A percentile compares a stretch with the other conserved stretches of the same genome.
Evolutionary conservation across 208 protist genomes (phyloP).

Genomic region (Trypanosoma avium): DNA sequence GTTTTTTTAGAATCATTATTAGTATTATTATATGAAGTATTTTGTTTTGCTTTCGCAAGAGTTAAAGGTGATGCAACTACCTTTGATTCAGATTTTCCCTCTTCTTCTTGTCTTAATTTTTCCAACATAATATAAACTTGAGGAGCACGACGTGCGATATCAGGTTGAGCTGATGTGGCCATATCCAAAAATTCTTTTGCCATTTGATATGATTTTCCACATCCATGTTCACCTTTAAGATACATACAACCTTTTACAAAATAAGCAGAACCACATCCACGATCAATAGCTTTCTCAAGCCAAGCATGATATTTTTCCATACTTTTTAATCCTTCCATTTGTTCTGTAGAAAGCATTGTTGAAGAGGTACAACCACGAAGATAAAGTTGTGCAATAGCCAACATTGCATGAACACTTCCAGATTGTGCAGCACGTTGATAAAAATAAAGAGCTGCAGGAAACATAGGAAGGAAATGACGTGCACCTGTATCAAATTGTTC

Average conservation of each 20-base stretch:
- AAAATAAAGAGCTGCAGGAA: constrained; percentile 86
- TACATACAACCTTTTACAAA: constrained; percentile 87
- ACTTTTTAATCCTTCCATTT: constrained; percentile 62
- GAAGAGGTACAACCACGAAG: constrained; percentile 67
- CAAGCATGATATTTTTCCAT: constrained; percentile 81
- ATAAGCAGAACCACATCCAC: constrained; percentile 82
- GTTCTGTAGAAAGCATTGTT: constrained; percentile 69
- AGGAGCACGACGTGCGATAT: constrained; percentile 65
- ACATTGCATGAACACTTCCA: constrained; percentile 83
- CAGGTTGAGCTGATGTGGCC: constrained; percentile 50
- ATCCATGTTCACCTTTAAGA: constrained; percentile 82
- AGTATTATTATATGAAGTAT: not conserved
- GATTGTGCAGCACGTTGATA: constrained; percentile 86
- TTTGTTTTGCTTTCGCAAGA: not conserved
- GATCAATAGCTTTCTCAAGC: constrained; percentile 80
- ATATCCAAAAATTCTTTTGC: constrained; percentile 80
- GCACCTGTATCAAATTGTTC: constrained; percentile 86
- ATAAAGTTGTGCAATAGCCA: constrained; percentile 82
- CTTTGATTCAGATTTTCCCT: constrained; percentile 19
- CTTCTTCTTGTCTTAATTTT: constrained; percentile 60
- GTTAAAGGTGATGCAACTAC: constrained; percentile 13
- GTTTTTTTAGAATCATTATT: constrained; percentile 12
- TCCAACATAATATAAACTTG: constrained; percentile 69
- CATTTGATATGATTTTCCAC: constrained; percentile 58
- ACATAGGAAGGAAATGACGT: constrained; percentile 81